Percentiles rank a stretch among this genome's conserved stretches.
These are phyloP conservation scores for Neopestalotiopsis sp. DNA, from an alignment of 2,329 filamentous ascomycete genomes.

Conservation along the genomic window DNA sequence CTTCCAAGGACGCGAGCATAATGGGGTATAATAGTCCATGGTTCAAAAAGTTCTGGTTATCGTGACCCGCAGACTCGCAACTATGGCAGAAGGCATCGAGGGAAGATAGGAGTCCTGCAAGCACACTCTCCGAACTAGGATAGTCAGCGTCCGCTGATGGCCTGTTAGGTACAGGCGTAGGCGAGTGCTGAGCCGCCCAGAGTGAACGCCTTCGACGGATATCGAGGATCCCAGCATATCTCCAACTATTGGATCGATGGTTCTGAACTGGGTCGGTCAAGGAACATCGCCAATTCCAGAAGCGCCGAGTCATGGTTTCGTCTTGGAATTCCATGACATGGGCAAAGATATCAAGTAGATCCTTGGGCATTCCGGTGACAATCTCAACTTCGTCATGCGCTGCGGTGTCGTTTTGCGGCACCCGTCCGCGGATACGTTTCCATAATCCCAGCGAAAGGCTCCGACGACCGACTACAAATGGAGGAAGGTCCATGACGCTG, in stretches of 20 bases:
- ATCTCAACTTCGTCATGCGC: not conserved
- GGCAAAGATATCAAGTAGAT: constrained; percentile 11
- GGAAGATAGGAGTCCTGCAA: not conserved
- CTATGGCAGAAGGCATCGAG: not conserved
- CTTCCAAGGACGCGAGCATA: not conserved
- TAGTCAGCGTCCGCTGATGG: not conserved
- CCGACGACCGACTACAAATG: not conserved
- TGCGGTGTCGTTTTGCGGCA: not conserved
- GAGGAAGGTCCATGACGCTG: not conserved
- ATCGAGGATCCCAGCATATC: constrained; percentile 10
- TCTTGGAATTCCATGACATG: not conserved
- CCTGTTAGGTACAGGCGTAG: not conserved
- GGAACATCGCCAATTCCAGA: constrained; percentile 3
- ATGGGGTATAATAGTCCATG: not conserved
- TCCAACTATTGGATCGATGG: constrained; percentile 7
- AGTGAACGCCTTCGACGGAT: constrained; percentile 4
- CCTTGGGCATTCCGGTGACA: not conserved
- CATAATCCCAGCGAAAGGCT: not conserved
- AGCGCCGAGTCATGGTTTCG: not conserved
- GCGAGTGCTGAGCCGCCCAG: not conserved
- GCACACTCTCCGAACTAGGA: not conserved
- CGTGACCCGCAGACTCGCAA: not conserved
- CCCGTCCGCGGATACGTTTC: not conserved
- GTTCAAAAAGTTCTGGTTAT: not conserved
- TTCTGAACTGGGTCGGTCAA: not conserved